phyloP scores from a whole-genome alignment of 305 asterid species.

The Fraxinus sp. region DNA sequence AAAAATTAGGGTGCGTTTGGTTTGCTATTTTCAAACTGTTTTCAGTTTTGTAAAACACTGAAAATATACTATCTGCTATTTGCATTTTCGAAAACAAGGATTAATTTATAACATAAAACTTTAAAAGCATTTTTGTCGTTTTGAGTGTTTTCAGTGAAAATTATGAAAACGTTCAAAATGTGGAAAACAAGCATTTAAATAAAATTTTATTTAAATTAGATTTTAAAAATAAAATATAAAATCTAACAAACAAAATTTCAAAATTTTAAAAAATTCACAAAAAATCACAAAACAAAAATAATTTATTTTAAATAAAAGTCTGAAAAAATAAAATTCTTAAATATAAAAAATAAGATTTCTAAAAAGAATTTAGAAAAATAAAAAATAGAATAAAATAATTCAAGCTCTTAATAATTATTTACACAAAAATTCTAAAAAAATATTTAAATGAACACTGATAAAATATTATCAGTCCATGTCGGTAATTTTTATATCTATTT shows the following conservation, averaged over 20 bases:
- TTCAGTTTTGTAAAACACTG: not conserved
- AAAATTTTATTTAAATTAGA: not conserved
- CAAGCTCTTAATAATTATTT: not conserved
- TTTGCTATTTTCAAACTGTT: not conserved
- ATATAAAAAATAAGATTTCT: too few species aligned
- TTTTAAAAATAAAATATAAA: too few species aligned
- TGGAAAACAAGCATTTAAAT: not conserved
- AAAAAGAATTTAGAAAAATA: not conserved
- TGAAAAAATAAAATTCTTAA: too few species aligned
- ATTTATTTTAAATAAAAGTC: too few species aligned
- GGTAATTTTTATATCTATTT: too few species aligned
- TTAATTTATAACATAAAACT: not conserved
- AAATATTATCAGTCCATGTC: not conserved
- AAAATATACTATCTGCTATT: not conserved
- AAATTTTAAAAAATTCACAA: too few species aligned
- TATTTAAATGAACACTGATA: too few species aligned
- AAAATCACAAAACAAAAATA: not conserved
- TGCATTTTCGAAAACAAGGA: not conserved
- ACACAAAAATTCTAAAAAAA: too few species aligned
- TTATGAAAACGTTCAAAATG: not conserved
- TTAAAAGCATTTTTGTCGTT: not conserved
- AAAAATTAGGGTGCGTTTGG: not conserved
- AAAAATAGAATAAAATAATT: too few species aligned
- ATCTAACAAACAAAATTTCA: not conserved
- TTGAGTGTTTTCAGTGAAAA: not conserved